Percentiles rank a stretch among this genome's conserved stretches.
Evolutionary conservation across 257 asterid species (phyloP).

Genomic region (Lithospermum erythrorhizon): DNA sequence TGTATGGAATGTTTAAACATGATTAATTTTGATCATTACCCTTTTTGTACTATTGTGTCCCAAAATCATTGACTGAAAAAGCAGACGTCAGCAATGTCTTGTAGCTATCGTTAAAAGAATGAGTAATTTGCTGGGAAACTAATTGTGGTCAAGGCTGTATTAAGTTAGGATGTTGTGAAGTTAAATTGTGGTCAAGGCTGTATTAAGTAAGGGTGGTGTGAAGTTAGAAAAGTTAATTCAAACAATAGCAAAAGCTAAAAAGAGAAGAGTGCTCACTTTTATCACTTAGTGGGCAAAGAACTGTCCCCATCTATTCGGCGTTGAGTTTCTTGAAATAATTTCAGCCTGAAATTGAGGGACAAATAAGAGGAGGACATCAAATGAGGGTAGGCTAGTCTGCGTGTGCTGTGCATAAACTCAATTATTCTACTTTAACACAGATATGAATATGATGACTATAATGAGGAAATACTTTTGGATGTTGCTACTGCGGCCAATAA

Average conservation of each 20-base stretch:
- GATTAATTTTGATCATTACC: too few relatives aligned
- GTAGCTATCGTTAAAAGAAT: slow-evolving; percentile 21
- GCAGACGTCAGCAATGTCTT: slow-evolving; percentile 1
- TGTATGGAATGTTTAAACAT: too few relatives aligned
- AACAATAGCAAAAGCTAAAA: slow-evolving; percentile 31
- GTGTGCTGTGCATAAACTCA: too few relatives aligned
- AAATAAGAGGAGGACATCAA: slow-evolving; percentile 8
- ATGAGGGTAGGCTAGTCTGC: background rate
- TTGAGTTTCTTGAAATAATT: slow-evolving; percentile 35
- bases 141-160: slow-evolving; percentile 3
- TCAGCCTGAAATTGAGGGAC: slow-evolving; percentile 33
- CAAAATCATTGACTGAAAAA: too few relatives aligned
- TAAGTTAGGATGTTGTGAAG: slow-evolving; percentile 26
- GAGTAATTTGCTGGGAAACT: slow-evolving; percentile 9
- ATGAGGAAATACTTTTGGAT: too few relatives aligned
- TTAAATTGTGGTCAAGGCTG: slow-evolving; percentile 23
- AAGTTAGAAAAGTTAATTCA: slow-evolving; percentile 34
- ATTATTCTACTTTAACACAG: background rate
- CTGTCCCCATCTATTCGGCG: slow-evolving; percentile 47
- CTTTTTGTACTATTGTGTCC: too few relatives aligned
- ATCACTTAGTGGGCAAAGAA: slow-evolving; percentile 39
- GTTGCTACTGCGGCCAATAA: too few relatives aligned
- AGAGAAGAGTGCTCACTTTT: slow-evolving; percentile 40
- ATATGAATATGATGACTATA: too few relatives aligned
- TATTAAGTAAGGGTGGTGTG: slow-evolving; percentile 20